Evolutionary conservation across 2,329 filamentous ascomycete species (phyloP).

Genomic region (Aspergillus oerlinghausenensis): DNA sequence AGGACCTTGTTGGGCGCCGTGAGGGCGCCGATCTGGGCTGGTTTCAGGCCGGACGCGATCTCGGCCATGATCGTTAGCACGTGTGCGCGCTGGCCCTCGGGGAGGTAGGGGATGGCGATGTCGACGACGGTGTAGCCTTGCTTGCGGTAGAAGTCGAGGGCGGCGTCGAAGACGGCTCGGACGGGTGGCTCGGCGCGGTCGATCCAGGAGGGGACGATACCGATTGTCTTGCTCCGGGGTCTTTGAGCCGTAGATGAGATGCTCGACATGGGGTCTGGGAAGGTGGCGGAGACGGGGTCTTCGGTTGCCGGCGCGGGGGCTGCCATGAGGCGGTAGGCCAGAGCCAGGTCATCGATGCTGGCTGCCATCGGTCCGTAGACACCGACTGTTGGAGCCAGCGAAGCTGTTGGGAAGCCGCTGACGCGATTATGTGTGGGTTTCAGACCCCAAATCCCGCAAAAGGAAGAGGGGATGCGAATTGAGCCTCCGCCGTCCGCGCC

Average conservation of each 20-base stretch:
- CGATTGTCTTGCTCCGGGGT: slow-evolving; percentile 57
- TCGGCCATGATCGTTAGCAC: slow-evolving; percentile 73
- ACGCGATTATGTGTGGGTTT: slow-evolving; percentile 73
- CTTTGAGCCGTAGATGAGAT: slow-evolving; percentile 34
- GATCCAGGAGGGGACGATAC: slow-evolving; percentile 66
- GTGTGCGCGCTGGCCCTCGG: slow-evolving; percentile 72
- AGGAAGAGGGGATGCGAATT: slow-evolving; percentile 67
- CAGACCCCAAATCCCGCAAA: slow-evolving; percentile 76
- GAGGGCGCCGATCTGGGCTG: slow-evolving; percentile 52
- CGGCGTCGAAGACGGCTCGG: slow-evolving; percentile 55
- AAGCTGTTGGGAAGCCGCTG: slow-evolving; percentile 53
- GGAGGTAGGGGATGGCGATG: slow-evolving; percentile 53
- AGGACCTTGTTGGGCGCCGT: slow-evolving; percentile 67
- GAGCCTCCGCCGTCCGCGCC: slow-evolving; percentile 74
- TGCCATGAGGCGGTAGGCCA: slow-evolving; percentile 78
- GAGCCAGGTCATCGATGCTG: slow-evolving; percentile 70
- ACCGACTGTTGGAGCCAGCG: slow-evolving; percentile 57
- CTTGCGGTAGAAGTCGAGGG: slow-evolving; percentile 52
- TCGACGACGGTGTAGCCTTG: slow-evolving; percentile 43
- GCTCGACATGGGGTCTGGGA: slow-evolving; percentile 52
- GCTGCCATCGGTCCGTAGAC: slow-evolving; percentile 72
- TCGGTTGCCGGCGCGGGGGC: slow-evolving; percentile 58
- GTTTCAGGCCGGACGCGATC: slow-evolving; percentile 50
- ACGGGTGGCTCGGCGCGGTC: slow-evolving; percentile 63
- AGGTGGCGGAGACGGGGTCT: slow-evolving; percentile 57